phyloP scores from a whole-genome alignment of 352 stramenopile genomes.

The Phytophthora foliorum region DNA sequence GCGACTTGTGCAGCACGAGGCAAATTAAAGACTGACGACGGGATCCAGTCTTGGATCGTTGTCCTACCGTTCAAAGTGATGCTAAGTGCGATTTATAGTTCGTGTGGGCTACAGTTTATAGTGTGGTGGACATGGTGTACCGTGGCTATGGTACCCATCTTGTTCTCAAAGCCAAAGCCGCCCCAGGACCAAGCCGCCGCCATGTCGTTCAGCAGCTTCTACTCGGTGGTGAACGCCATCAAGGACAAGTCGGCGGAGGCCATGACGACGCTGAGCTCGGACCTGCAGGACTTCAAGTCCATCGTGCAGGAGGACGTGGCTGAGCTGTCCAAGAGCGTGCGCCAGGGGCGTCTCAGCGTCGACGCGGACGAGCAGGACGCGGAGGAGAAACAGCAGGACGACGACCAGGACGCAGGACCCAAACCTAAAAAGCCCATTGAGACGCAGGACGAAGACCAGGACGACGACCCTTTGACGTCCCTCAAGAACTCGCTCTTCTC shows the following conservation, averaged over 20 bases:
- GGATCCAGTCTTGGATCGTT: not conserved
- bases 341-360: conserved; percentile 55
- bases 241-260: conserved; percentile 76
- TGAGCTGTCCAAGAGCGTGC: conserved; percentile 64
- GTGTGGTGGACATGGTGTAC: not conserved
- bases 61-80: not conserved
- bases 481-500: conserved; percentile 66
- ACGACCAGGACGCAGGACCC: not conserved
- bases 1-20: conserved; percentile 8
- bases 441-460: conserved; percentile 16
- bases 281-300: conserved; percentile 75
- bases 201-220: conserved; percentile 66
- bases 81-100: not conserved
- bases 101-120: not conserved
- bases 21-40: conserved; percentile 25
- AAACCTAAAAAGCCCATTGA: not conserved
- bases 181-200: conserved; percentile 5
- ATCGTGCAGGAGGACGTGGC: conserved; percentile 79
- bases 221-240: conserved; percentile 54
- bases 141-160: not conserved
- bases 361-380: conserved; percentile 34
- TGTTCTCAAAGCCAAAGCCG: not conserved
- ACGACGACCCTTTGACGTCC: conserved; percentile 25
- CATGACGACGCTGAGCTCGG: conserved; percentile 77
- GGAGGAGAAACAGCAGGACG: conserved; percentile 13